Conservation (phyloP, 2,329 filamentous ascomycete species). For the Penicillium glabrum region DNA sequence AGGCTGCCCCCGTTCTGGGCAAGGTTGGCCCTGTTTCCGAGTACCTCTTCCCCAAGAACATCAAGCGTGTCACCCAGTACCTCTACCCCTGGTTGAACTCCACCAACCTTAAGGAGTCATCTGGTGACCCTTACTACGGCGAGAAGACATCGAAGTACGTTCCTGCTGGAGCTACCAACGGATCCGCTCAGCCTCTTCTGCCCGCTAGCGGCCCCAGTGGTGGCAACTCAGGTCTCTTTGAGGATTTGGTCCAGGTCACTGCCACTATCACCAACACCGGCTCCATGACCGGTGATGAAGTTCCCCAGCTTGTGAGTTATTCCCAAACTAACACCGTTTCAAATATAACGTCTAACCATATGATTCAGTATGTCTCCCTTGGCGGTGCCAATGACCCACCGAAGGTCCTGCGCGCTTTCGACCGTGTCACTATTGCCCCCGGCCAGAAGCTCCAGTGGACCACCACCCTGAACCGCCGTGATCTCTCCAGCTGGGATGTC, state of each 20-base stretch:
- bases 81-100: conserved; percentile 67
- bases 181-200: conserved; percentile 56
- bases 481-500: conserved; percentile 85
- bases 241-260: conserved; percentile 50
- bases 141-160: conserved; percentile 50
- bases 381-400: conserved; percentile 72
- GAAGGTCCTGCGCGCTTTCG: conserved; percentile 73
- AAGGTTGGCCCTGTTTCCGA: conserved; percentile 48
- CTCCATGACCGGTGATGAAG: conserved; percentile 49
- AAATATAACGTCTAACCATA: not conserved
- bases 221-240: conserved; percentile 58
- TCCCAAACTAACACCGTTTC: not conserved
- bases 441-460: conserved; percentile 68
- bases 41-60: conserved; percentile 57
- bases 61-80: conserved; percentile 54
- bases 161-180: conserved; percentile 52
- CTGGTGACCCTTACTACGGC: conserved; percentile 57
- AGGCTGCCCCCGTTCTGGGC: conserved; percentile 55
- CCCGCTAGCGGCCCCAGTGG: conserved; percentile 60
- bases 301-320: conserved; percentile 50
- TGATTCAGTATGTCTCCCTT: conserved; percentile 65
- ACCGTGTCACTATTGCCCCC: conserved; percentile 69
- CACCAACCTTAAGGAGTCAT: conserved; percentile 54
- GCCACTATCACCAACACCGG: conserved; percentile 55
- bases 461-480: conserved; percentile 71